Evolutionary conservation across 2,329 filamentous ascomycete species (phyloP).

Genomic region (Cryphonectria carpinicola): DNA sequence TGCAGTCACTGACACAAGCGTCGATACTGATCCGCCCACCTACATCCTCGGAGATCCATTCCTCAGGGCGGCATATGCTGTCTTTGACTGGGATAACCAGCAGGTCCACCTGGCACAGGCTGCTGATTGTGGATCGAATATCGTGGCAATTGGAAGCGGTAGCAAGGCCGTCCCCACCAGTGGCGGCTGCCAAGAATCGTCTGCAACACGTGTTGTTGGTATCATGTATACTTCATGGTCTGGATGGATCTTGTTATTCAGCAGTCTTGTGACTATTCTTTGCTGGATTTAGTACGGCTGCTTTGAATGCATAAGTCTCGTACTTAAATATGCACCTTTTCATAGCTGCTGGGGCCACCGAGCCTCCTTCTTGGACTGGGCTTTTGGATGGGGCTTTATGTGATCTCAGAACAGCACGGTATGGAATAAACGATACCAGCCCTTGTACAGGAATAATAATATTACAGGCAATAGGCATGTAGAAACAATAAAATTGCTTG

Average conservation of each 20-base stretch:
- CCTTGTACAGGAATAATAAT: too few relatives aligned
- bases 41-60: constrained; percentile 14
- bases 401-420: neutral
- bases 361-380: neutral
- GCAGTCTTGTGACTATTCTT: neutral
- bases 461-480: too few relatives aligned
- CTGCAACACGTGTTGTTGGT: constrained; percentile 1
- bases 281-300: neutral
- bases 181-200: constrained; percentile 15
- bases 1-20: neutral
- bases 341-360: neutral
- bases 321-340: neutral
- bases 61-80: constrained; percentile 18
- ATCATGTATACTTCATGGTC: neutral
- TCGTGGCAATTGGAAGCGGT: constrained; percentile 13
- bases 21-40: constrained; percentile 5
- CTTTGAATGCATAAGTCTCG: neutral
- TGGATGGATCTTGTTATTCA: neutral
- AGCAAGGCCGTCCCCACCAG: constrained; percentile 12
- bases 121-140: constrained; percentile 17
- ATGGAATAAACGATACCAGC: neutral
- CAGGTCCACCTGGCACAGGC: constrained; percentile 20
- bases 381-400: neutral
- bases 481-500: too few relatives aligned
- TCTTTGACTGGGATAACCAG: constrained; percentile 25